Percentiles rank a stretch among this genome's conserved stretches.
Conservation (phyloP, 805 yeast species). For the Lachancea quebecensis region DNA sequence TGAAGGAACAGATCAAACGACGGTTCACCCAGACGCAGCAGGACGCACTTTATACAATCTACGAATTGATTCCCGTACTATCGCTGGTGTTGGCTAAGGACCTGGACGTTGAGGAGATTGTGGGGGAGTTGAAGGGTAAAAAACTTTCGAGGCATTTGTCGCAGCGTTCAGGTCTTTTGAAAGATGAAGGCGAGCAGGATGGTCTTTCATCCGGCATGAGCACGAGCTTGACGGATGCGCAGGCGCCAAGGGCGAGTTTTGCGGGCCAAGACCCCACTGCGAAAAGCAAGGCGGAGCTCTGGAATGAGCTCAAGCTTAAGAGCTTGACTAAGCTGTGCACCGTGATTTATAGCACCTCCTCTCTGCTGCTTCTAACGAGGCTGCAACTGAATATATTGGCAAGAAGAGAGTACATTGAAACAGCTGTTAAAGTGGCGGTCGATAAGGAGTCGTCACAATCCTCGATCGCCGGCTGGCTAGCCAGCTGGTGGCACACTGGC, state of each 20-base stretch:
- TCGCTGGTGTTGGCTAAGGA: constrained; percentile 33
- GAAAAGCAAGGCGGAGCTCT: constrained; percentile 58
- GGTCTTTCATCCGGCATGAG: constrained; percentile 18
- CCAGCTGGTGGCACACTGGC: constrained; percentile 3
- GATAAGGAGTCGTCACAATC: constrained; percentile 16
- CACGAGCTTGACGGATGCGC: constrained; percentile 14
- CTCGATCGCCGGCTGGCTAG: constrained; percentile 6
- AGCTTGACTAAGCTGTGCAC: constrained; percentile 70
- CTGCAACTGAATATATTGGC: constrained; percentile 85
- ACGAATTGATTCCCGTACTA: constrained; percentile 75
- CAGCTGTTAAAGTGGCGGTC: constrained; percentile 62
- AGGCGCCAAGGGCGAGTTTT: constrained; percentile 7
- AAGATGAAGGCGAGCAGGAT: constrained; percentile 9
- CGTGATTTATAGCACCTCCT: constrained; percentile 57
- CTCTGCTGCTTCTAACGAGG: constrained; percentile 71
- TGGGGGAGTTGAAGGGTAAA: constrained; percentile 21
- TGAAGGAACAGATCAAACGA: constrained; percentile 64
- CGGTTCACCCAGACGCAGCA: constrained; percentile 87
- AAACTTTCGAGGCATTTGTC: constrained; percentile 13
- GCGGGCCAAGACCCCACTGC: constrained; percentile 6
- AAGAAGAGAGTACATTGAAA: constrained; percentile 73
- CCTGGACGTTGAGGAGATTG: constrained; percentile 24
- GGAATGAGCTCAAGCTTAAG: constrained; percentile 75
- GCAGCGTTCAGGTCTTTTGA: background rate
- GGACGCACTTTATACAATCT: constrained; percentile 78